Percentiles rank a stretch among this genome's conserved stretches.
These are phyloP conservation scores for Sporormia fimetaria DNA, from an alignment of 495 filamentous ascomycete species.

Conservation along the genomic window DNA sequence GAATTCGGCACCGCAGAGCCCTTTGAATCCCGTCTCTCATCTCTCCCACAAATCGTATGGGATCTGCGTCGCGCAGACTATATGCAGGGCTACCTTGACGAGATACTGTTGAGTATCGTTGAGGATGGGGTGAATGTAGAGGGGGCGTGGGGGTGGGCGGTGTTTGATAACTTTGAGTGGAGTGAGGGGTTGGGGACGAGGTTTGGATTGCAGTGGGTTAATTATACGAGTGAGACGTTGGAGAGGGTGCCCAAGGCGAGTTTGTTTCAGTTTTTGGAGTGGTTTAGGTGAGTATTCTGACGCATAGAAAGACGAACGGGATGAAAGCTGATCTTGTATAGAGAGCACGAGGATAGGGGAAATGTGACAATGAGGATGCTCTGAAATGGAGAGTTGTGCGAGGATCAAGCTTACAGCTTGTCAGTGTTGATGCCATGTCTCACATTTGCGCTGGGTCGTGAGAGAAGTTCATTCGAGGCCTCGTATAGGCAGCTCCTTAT, in stretches of 20 bases:
- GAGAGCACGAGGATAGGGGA: slow-evolving; percentile 3
- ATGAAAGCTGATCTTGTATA: neutral
- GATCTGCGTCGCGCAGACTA: slow-evolving; percentile 32
- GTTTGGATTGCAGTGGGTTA: slow-evolving; percentile 37
- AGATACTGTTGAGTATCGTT: slow-evolving; percentile 30
- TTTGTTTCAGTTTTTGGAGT: slow-evolving; percentile 37
- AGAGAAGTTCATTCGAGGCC: too few relatives aligned
- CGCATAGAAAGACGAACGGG: slow-evolving; percentile 1
- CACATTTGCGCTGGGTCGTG: too few relatives aligned
- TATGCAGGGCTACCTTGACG: slow-evolving; percentile 35
- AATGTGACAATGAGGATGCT: slow-evolving; percentile 5
- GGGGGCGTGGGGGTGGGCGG: slow-evolving; percentile 37
- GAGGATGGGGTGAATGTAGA: slow-evolving; percentile 36
- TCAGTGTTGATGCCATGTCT: too few relatives aligned
- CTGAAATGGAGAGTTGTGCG: too few relatives aligned
- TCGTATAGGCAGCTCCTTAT: too few relatives aligned
- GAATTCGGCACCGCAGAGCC: slow-evolving; percentile 42
- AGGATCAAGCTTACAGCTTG: too few relatives aligned
- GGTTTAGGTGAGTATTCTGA: slow-evolving; percentile 28
- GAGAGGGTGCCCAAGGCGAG: slow-evolving; percentile 35
- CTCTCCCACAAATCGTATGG: slow-evolving; percentile 30
- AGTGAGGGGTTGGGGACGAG: slow-evolving; percentile 27
- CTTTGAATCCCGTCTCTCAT: slow-evolving; percentile 31
- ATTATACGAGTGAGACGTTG: slow-evolving; percentile 34
- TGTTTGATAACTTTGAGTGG: slow-evolving; percentile 38